These are phyloP conservation scores for Eucalyptus curtisii DNA, from an alignment of 345 rosid species.

Conservation along the genomic window DNA sequence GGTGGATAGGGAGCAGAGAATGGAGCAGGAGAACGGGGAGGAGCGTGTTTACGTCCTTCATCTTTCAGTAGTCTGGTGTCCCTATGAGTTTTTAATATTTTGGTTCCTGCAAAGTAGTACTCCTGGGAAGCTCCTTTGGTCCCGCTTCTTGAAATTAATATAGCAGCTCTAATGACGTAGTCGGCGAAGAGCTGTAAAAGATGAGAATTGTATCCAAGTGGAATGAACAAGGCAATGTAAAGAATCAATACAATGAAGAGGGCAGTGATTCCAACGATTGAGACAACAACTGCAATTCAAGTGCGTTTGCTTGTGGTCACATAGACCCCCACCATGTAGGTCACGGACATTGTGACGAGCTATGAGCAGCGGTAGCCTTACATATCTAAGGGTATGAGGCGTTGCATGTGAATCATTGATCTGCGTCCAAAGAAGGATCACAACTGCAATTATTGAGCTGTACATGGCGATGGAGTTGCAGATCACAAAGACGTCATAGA, in stretches of 20 bases:
- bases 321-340: background rate
- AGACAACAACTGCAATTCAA: fast-evolving
- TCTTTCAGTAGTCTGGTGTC: too few relatives aligned
- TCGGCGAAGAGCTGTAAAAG: background rate
- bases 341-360: background rate
- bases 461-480: background rate
- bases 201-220: background rate
- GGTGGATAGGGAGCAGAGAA: too few relatives aligned
- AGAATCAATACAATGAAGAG: background rate
- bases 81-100: too few relatives aligned
- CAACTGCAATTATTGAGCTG: background rate
- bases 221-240: too few relatives aligned
- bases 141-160: background rate
- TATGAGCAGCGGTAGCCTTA: background rate
- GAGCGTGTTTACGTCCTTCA: too few relatives aligned
- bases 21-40: too few relatives aligned
- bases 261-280: background rate
- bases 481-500: background rate
- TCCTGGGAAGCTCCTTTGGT: background rate
- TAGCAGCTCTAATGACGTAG: background rate
- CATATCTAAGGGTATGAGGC: background rate
- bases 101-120: too few relatives aligned
- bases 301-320: background rate
- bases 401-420: background rate
- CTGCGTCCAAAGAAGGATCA: background rate